Conservation (phyloP, 1,139 yeast species). For the Kazachstania sp. region DNA sequence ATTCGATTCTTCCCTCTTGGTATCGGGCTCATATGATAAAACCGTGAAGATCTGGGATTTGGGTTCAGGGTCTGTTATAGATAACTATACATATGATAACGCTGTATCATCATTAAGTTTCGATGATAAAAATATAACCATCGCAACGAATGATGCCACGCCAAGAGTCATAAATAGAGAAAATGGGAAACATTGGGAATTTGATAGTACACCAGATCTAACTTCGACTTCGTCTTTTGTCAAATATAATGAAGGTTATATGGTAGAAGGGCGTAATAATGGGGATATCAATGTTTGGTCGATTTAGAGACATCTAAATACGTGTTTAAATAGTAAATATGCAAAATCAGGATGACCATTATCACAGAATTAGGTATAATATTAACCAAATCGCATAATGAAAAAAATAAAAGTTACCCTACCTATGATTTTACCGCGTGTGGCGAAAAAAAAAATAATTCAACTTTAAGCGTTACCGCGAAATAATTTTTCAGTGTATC, state of each 20-base stretch:
- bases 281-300: conserved; percentile 61
- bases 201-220: conserved; percentile 37
- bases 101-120: conserved; percentile 48
- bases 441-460: conserved; percentile 2
- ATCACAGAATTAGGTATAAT: background rate
- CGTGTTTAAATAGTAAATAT: background rate
- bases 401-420: background rate
- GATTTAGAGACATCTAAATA: background rate
- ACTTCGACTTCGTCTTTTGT: conserved; percentile 26
- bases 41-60: conserved; percentile 67
- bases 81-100: conserved; percentile 49
- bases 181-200: conserved; percentile 43
- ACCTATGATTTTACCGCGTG: background rate
- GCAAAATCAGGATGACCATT: background rate
- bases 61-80: conserved; percentile 53
- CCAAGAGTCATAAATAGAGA: conserved; percentile 43
- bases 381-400: too few relatives aligned
- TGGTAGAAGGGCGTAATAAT: conserved; percentile 52
- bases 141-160: conserved; percentile 36
- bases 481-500: too few relatives aligned
- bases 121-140: conserved; percentile 46
- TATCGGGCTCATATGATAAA: conserved; percentile 59
- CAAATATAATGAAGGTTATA: conserved; percentile 50
- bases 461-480: too few relatives aligned
- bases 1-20: conserved; percentile 55